These are phyloP conservation scores for Schizosaccharomyces lindneri DNA, from an alignment of 805 yeast species.

Conservation along the genomic window DNA sequence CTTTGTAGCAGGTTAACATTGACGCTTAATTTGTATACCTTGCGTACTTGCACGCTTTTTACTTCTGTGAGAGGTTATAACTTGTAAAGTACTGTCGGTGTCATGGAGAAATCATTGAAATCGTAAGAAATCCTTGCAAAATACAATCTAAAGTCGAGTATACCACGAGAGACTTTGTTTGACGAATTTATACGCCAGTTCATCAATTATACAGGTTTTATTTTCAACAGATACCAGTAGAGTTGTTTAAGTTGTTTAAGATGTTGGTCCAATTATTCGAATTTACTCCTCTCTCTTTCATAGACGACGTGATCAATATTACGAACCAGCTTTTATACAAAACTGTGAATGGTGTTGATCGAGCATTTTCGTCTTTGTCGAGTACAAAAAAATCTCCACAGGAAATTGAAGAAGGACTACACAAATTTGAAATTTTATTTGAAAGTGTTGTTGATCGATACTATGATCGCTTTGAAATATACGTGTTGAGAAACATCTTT, in stretches of 20 bases:
- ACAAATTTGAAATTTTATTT: slow-evolving; percentile 2
- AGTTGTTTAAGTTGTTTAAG: not conserved
- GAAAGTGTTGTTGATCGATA: not conserved
- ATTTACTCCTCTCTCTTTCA: slow-evolving; percentile 1
- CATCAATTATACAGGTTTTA: too few species aligned
- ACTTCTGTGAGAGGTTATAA: too few species aligned
- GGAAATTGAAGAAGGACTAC: slow-evolving; percentile 1
- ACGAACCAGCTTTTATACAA: slow-evolving; percentile 1
- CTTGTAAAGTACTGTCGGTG: too few species aligned
- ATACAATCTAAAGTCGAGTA: too few species aligned
- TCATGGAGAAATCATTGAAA: too few species aligned
- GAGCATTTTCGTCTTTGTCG: not conserved
- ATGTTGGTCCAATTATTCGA: not conserved
- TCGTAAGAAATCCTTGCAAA: too few species aligned
- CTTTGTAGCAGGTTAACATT: too few species aligned
- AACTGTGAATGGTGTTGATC: slow-evolving; percentile 1
- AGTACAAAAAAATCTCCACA: not conserved
- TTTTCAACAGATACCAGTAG: too few species aligned
- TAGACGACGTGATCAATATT: slow-evolving; percentile 2
- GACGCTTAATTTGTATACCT: too few species aligned
- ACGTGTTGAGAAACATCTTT: not conserved
- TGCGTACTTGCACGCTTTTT: too few species aligned
- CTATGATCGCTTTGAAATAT: slow-evolving; percentile 1
- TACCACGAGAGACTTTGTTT: too few species aligned
- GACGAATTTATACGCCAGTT: too few species aligned